Evolutionary conservation across 176 grass and related monocot species (phyloP), one percentile per base, ranked within the genome.

Genomic region (Elaeis guineensis): DNA sequence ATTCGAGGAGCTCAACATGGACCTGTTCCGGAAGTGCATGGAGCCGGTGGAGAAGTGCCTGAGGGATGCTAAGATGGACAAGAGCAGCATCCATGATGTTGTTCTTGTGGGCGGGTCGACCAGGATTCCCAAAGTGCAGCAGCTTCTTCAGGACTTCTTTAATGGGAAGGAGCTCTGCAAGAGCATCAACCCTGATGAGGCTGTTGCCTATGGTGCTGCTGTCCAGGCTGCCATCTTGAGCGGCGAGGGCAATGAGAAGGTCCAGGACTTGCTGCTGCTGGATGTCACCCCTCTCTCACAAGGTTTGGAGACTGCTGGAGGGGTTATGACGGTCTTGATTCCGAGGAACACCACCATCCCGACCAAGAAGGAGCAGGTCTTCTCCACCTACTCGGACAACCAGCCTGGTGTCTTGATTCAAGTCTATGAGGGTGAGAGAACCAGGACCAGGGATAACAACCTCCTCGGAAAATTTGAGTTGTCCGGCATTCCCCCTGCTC

Each of bases 181-280:
- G 69, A 77, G 63, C 73, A 86, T 86, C 64, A 81, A 86, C 69
- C 83, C 78, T 0, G 78, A 86, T 2, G 83, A 81, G 73, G 83
- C 73, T 0, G 69, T 86, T 0, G 83, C 78, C 15, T 86, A 80
- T 0, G 83, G 83, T 0, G 78, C 83, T 2, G 60, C 83, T 1
- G 77, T 86, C 17, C 83, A 77, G 69, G 78, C 83, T 0, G 55
- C 83, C n/a, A 81, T 86, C 64, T 64, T 85, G 63, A 80, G 77
- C 2, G 76, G 82, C 14, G 82, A 84, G 82, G 82, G 82, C 67
- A 85, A 85, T 2, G 82, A 80, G 82, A 85, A 85, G 72, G 82
- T 85, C 44, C 82, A 85, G 77, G 82, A 85, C 72, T 66, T 84
- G 20, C 63, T 80, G 6, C 64, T 85, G 15, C 21, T 85, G 3